phyloP scores from a whole-genome alignment of 2,329 filamentous ascomycete species.

The Chrysosporium queenslandicum region DNA sequence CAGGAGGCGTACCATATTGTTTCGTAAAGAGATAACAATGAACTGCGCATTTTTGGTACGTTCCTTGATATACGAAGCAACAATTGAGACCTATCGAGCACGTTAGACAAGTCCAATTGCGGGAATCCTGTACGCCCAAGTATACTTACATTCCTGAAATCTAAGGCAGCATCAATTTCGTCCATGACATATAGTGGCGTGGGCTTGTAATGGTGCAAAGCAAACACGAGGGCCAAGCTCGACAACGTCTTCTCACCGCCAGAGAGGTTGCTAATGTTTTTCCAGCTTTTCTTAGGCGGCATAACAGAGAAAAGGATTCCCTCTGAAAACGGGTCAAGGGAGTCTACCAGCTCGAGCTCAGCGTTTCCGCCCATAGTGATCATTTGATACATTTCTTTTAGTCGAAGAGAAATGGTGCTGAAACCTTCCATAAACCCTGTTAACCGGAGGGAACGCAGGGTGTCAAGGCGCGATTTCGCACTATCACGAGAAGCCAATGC shows the following conservation, averaged over 20 bases:
- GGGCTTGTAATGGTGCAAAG: constrained; percentile 93
- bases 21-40: constrained; percentile 92
- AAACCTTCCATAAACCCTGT: constrained; percentile 99
- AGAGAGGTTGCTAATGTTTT: constrained; percentile 92
- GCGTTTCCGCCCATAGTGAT: constrained; percentile 99
- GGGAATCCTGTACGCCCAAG: too few relatives aligned
- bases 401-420: constrained; percentile 77
- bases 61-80: constrained; percentile 98
- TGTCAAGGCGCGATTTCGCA: constrained; percentile 86
- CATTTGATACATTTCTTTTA: constrained; percentile 99
- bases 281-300: constrained; percentile 99
- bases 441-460: constrained; percentile 76
- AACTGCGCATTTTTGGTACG: constrained; percentile 98
- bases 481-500: constrained; percentile 70
- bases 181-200: constrained; percentile 99
- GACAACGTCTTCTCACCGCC: constrained; percentile 97
- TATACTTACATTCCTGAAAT: constrained; percentile 85
- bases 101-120: not conserved
- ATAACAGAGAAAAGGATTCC: constrained; percentile 96
- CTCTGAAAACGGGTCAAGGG: constrained; percentile 89
- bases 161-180: constrained; percentile 94
- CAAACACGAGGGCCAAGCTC: constrained; percentile 91
- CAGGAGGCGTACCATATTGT: constrained; percentile 66
- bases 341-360: constrained; percentile 93
- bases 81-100: constrained; percentile 68